Evolutionary conservation across 2,329 filamentous ascomycete species (phyloP).

Genomic region (Emmonsiellopsis sp.): DNA sequence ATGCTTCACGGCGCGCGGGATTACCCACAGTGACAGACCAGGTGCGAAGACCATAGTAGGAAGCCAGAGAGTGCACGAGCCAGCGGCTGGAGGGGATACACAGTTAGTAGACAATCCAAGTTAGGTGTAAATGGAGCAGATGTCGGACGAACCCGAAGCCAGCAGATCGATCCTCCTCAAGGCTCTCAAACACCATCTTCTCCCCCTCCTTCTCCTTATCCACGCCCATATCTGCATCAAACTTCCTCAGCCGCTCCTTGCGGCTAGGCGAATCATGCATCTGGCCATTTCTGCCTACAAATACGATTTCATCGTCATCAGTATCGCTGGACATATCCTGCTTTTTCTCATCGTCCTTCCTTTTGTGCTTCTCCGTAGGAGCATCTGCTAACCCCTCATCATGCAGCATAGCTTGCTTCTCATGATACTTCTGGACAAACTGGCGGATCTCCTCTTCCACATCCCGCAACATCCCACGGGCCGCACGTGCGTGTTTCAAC

Average conservation of each 20-base stretch:
- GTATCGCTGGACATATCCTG: slow-evolving; percentile 5
- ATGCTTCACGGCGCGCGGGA: slow-evolving; percentile 68
- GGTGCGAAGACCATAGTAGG: slow-evolving; percentile 83
- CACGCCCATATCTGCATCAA: slow-evolving; percentile 19
- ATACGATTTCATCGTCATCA: slow-evolving; percentile 67
- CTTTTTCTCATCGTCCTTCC: neutral
- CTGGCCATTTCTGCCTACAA: slow-evolving; percentile 62
- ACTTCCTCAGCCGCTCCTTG: slow-evolving; percentile 43
- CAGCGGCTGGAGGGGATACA: slow-evolving; percentile 55
- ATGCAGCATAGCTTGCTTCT: slow-evolving; percentile 39
- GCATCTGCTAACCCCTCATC: slow-evolving; percentile 38
- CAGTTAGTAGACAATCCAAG: slow-evolving; percentile 11
- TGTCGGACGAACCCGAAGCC: slow-evolving; percentile 62
- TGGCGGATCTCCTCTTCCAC: slow-evolving; percentile 75
- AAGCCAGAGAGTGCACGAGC: slow-evolving; percentile 84
- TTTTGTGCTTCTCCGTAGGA: slow-evolving; percentile 13
- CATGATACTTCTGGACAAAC: slow-evolving; percentile 58
- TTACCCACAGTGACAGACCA: slow-evolving; percentile 66
- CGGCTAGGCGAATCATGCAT: slow-evolving; percentile 50
- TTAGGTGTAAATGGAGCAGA: neutral
- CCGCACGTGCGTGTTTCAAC: slow-evolving; percentile 68
- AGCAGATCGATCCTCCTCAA: slow-evolving; percentile 64
- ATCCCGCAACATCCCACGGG: slow-evolving; percentile 69
- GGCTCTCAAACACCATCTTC: slow-evolving; percentile 70
- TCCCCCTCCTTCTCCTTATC: slow-evolving; percentile 43